These are phyloP conservation scores for Pseudoscleropodium purum DNA, from an alignment of 225 moss, liverwort and hornwort genomes.

Conservation along the genomic window DNA sequence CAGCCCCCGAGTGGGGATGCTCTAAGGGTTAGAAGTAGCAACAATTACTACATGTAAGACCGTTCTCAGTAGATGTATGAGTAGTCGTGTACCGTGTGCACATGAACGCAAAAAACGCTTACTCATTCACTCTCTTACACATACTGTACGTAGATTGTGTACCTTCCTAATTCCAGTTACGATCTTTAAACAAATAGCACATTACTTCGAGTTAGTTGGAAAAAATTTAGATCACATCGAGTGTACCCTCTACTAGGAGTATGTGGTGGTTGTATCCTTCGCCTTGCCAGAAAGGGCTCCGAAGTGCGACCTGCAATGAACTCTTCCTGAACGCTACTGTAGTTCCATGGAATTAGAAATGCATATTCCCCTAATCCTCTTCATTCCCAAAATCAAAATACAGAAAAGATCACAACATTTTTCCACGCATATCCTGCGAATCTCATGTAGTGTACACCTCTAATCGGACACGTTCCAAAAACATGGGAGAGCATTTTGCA, in stretches of 20 bases:
- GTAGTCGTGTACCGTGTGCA: background rate
- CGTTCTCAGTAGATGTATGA: too few species aligned
- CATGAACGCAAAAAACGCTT: background rate
- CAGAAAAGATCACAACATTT: too few species aligned
- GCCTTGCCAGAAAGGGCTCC: background rate
- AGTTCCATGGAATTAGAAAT: background rate
- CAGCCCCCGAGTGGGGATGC: too few species aligned
- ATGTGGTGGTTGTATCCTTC: background rate
- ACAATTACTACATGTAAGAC: background rate
- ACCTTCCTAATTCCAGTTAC: too few species aligned
- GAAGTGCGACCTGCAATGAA: background rate
- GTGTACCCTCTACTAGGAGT: too few species aligned
- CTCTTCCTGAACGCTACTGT: too few species aligned
- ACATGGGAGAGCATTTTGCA: background rate
- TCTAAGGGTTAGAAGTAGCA: too few species aligned
- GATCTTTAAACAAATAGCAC: too few species aligned
- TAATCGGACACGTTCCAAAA: too few species aligned
- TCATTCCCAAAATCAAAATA: background rate
- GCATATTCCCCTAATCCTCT: too few species aligned
- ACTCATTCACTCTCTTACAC: too few species aligned
- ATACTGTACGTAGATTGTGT: too few species aligned
- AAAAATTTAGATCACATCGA: background rate
- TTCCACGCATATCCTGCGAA: background rate
- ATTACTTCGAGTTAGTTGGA: fast-evolving
- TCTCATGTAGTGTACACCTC: background rate